Base-by-base conservation (phyloP, 2,329 filamentous ascomycete genomes). In the Helotiales sp. region DNA sequence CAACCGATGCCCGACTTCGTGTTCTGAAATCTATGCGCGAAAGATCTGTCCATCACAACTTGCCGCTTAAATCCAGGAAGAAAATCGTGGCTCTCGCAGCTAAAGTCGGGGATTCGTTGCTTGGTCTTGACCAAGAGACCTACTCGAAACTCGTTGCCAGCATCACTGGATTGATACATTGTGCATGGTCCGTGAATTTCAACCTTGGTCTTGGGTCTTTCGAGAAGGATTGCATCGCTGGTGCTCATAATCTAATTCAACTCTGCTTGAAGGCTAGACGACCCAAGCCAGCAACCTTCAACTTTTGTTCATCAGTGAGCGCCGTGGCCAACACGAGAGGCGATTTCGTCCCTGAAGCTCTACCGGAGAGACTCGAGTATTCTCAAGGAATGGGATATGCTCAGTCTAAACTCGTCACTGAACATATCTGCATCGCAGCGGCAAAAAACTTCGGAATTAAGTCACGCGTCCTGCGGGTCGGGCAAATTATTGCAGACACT, bases 121-220 rank as follows among this genome's bases (percentile, higher is more conserved):
- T 81, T 10, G 77, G 78, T 5, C 69, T 81, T 1, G 49, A 63
- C 0, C 30, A 54, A 0, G 55, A 64, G 0, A 53, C 53, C 0
- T 75, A 73, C 38, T 25, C 58, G 9, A 19, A 29, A 9, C 61
- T 78, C 1, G 48, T 44, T 13, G 31, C 46, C 12, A 58, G 72
- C 3, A 63, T 81, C 1, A 75, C 74, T 0, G 65, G 69, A 12
- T 74, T 81, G n/a, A 77, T 83, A 27, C 79, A 83, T 70, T 74
- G 75, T 58, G 79, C 80, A 0, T 82, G 80, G 80, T 71, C 77
- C 1, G 81, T 83, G 19, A 83, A 84, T 67, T 84, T 84, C 72
- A 82, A 81, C 65, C 74, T 83, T 62, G 70, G 71, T 1, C 71
- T 83, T 1, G 70, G 72, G 1, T 78, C 73, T 49, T 83, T 84